Evolutionary conservation across 139 green algal genomes (phyloP).

Genomic region (Coelastrella sp.): DNA sequence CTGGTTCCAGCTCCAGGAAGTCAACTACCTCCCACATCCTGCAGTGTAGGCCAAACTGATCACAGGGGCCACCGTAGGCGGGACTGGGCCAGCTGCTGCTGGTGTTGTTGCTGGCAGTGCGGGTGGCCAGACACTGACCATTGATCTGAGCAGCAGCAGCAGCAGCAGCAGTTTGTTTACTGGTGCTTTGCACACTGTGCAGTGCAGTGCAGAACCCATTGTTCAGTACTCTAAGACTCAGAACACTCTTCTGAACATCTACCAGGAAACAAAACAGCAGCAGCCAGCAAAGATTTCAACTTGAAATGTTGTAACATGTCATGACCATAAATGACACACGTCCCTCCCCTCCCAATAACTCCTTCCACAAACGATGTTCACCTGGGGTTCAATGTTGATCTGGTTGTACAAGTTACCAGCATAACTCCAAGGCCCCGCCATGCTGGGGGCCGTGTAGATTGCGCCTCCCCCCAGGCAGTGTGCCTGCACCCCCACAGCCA

Average conservation of each 20-base stretch:
- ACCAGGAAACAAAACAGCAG: neutral
- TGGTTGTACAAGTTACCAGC: slow-evolving; percentile 41
- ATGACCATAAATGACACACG: neutral
- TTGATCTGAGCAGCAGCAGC: slow-evolving; percentile 9
- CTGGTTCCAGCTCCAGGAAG: slow-evolving; percentile 39
- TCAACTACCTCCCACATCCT: slow-evolving; percentile 48
- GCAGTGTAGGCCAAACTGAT: slow-evolving; percentile 42
- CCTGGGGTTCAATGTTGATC: slow-evolving; percentile 25
- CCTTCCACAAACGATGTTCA: neutral
- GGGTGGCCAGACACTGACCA: slow-evolving; percentile 35
- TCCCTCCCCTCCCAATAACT: neutral
- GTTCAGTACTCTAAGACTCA: no score
- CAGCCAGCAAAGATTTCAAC: neutral
- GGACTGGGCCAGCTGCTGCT: slow-evolving; percentile 32
- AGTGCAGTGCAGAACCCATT: no score
- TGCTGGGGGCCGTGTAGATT: slow-evolving; percentile 43
- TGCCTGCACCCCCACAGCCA: slow-evolving; percentile 31
- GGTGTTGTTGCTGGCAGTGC: neutral
- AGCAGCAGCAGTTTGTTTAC: neutral
- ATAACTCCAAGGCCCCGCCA: slow-evolving; percentile 39
- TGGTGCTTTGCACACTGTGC: neutral
- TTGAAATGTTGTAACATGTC: neutral
- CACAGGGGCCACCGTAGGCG: slow-evolving; percentile 32
- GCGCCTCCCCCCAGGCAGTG: slow-evolving; percentile 37
- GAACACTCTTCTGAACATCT: neutral